Base-by-base conservation (phyloP, 2,329 filamentous ascomycete genomes). In the Dryadomyces sulphureus region DNA sequence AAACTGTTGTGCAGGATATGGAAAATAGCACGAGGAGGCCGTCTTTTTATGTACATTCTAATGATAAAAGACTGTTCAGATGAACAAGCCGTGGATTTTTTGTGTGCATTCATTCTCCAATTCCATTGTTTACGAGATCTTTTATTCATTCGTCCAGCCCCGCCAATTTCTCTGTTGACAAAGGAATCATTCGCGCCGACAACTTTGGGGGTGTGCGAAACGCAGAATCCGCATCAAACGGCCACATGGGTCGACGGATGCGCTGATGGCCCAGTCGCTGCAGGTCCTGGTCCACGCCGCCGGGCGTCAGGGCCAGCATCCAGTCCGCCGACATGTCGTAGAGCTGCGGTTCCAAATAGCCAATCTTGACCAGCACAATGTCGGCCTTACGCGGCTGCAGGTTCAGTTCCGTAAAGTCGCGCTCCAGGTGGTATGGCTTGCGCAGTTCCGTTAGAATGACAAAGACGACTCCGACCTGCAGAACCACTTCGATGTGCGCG, bases 311-410 rank as follows among this genome's bases (percentile, higher is more conserved):
- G 0, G 60, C 71, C 2, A 74, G 60, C 65, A 73, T 72, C 71
- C 70, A 75, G 45, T 68, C 69, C 7, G 60, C 60, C 1, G 70
- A 65, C 70, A 75, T 75, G 43, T 65, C 64, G 48, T 71, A 72
- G 5, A 74, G 57, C 52, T 75, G 65, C 4, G 71, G 71, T 53
- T 75, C 71, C 1, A 75, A 56, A 47, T 74, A 75, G 16, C 71
- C 71, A 39, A 75, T 75, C 55, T 75, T 74, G 21, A 74, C 69
- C 38, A 75, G 65, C 0, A 74, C 69, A 20, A 75, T 64, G 50
- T 71, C 68, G 0, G 65, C 63, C 5, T 60, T 52, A 2, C 69
- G 63, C 2, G 70, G 70, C 8, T 56, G 41, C 1, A 75, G 63
- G 38, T 65, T 48, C 0, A 75, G 60, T 3, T 67, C 65, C 0